A percentile compares a stretch with the other conserved stretches of the same genome.
phyloP scores from a whole-genome alignment of 345 rosid species.

The Crucihimalaya himalaica region DNA sequence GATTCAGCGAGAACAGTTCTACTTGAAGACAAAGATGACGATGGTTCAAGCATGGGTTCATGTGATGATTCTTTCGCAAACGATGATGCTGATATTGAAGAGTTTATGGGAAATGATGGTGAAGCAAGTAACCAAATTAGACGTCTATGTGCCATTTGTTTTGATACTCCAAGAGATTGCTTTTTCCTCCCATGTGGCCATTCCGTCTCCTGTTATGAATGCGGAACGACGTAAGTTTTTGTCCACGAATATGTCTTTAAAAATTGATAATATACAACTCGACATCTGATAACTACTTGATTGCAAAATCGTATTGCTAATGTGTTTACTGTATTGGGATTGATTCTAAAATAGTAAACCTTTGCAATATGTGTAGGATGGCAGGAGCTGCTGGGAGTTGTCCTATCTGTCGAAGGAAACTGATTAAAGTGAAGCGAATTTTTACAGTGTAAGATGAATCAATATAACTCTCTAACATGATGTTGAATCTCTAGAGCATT shows the following conservation, averaged over 20 bases:
- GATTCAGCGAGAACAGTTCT: conserved; percentile 48
- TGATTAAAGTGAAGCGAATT: conserved; percentile 75
- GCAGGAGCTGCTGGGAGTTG: conserved; percentile 65
- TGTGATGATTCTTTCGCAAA: conserved; percentile 64
- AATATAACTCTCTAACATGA: not conserved
- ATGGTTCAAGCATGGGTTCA: conserved; percentile 46
- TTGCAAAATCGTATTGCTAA: not conserved
- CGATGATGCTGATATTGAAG: conserved; percentile 62
- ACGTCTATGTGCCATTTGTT: conserved; percentile 85
- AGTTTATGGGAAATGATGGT: conserved; percentile 43
- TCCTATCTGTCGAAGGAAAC: conserved; percentile 62
- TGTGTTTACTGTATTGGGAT: not conserved
- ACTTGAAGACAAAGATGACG: conserved; percentile 69
- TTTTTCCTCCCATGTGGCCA: conserved; percentile 96
- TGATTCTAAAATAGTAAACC: not conserved
- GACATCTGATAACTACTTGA: not conserved
- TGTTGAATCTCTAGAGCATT: not conserved
- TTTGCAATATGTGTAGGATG: conserved; percentile 51
- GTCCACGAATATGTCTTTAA: not conserved
- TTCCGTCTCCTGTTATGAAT: conserved; percentile 75
- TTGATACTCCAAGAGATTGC: conserved; percentile 82
- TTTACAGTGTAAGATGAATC: conserved; percentile 36
- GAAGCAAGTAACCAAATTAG: conserved; percentile 53
- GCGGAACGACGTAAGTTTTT: conserved; percentile 55
- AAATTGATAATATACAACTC: not conserved